phyloP scores from a whole-genome alignment of 257 asterid species.

The Nicotiana obtusifolia region DNA sequence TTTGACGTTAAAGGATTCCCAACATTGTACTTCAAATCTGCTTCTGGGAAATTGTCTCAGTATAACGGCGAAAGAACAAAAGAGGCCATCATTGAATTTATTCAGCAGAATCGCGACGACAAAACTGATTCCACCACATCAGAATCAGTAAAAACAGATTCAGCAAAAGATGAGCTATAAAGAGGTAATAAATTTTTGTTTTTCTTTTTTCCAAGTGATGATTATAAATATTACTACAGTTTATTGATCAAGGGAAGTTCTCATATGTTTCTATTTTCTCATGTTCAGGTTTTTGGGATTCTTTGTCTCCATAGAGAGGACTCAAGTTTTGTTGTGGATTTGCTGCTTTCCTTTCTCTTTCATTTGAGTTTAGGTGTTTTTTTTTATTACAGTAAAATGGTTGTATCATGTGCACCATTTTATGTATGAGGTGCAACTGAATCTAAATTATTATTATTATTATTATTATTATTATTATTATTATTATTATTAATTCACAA shows the following conservation, averaged over 20 bases:
- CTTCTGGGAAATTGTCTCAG: constrained; percentile 41
- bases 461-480: background rate
- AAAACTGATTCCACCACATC: constrained; percentile 27
- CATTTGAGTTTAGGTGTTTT: background rate
- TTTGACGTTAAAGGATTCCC: constrained; percentile 74
- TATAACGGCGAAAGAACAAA: constrained; percentile 66
- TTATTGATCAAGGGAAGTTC: background rate
- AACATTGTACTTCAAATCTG: constrained; percentile 66
- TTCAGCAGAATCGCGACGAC: constrained; percentile 44
- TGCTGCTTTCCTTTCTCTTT: background rate
- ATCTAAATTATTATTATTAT: background rate
- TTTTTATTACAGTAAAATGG: background rate
- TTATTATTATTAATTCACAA: background rate
- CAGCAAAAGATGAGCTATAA: constrained; percentile 63
- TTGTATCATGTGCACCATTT: background rate
- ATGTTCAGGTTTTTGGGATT: background rate
- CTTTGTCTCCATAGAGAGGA: background rate
- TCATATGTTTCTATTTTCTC: background rate
- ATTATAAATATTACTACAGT: background rate
- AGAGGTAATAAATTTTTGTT: constrained; percentile 16
- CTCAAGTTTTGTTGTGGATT: constrained; percentile 7
- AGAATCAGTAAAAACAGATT: constrained; percentile 23
- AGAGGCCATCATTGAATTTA: constrained; percentile 55
- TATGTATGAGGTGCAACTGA: background rate
- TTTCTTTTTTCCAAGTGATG: background rate